Evolutionary conservation across 108 stramenopile genomes (phyloP), one percentile per base, ranked within the genome.

Genomic region (Nitzschia putrida): DNA sequence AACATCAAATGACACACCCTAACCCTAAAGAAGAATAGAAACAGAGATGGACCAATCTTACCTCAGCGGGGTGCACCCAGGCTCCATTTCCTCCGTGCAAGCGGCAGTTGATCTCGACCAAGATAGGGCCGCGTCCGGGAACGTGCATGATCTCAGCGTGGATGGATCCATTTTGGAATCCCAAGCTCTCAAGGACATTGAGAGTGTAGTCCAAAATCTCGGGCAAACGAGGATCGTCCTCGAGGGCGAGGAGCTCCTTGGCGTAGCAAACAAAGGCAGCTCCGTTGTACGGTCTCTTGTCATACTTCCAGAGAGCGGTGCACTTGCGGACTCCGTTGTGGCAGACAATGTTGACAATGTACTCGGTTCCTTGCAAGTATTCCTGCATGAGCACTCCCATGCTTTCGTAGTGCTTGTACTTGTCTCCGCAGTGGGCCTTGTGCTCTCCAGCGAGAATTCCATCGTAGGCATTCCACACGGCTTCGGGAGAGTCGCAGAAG

Each of bases 281-380:
- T 13, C 95, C 96, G 76, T 95, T 76, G 23, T 49, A 16, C 9
- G 81, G 67, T 50, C 95, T 83, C 76, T 97, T 97, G 69, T 97
- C 53, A 74, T 97, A 98, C 44, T 78, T 74, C 94, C 93, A 97
- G 14, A 96, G 68, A 72, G 91, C 91, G 57, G 85, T 77, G 7
- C 88, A 85, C 74, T 96, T 92, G 81, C 95, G 95, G 20, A 80
- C 81, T 13, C 95, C 97, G 73, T 96, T 80, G 24, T 85, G 68
- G 34, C 78, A 82, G n/a, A 96, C 95, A 44, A 78, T 79, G 72
- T 97, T 95, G 25, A 96, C 82, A 10, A 95, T 94, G 63, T 95
- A 97, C 78, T 97, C 97, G 11, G 77, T 88, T 6, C 95, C 95
- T 38, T 80, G 61, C 25, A 96, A 73, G 68, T 90, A 96, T 61